Percentiles rank a stretch among this genome's conserved stretches.
Evolutionary conservation across 345 rosid species (phyloP).

Genomic region (Mercurialis annua): DNA sequence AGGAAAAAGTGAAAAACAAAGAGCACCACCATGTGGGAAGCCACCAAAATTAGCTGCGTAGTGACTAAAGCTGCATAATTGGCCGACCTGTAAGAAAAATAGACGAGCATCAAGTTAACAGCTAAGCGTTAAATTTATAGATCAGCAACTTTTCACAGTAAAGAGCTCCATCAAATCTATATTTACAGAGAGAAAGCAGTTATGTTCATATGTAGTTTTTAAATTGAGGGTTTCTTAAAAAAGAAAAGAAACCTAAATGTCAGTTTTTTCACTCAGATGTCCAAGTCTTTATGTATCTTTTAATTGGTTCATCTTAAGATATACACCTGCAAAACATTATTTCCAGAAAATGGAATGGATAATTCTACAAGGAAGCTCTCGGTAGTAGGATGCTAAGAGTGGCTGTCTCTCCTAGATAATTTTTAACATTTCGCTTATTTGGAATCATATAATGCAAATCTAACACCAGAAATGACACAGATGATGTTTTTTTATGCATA

Average conservation of each 20-base stretch:
- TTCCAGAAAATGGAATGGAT: neutral
- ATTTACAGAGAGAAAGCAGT: neutral
- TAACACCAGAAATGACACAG: neutral
- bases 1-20: slow-evolving; percentile 17
- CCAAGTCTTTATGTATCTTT: neutral
- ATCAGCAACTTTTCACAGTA: neutral
- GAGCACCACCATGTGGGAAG: slow-evolving; percentile 77
- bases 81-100: slow-evolving; percentile 49
- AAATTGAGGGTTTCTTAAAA: neutral
- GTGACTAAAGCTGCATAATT: slow-evolving; percentile 85
- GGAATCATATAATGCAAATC: neutral
- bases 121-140: slow-evolving; percentile 6
- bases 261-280: neutral
- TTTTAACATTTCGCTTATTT: neutral
- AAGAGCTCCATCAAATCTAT: neutral
- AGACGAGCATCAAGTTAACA: slow-evolving; percentile 8
- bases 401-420: too few relatives aligned
- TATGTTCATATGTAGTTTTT: neutral
- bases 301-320: neutral
- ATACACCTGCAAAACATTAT: neutral
- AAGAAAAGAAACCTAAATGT: neutral
- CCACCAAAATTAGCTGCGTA: slow-evolving; percentile 73
- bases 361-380: neutral
- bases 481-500: neutral
- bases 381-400: too few relatives aligned